phyloP scores from a whole-genome alignment of 345 rosid genomes.

The Mercurialis annua region DNA sequence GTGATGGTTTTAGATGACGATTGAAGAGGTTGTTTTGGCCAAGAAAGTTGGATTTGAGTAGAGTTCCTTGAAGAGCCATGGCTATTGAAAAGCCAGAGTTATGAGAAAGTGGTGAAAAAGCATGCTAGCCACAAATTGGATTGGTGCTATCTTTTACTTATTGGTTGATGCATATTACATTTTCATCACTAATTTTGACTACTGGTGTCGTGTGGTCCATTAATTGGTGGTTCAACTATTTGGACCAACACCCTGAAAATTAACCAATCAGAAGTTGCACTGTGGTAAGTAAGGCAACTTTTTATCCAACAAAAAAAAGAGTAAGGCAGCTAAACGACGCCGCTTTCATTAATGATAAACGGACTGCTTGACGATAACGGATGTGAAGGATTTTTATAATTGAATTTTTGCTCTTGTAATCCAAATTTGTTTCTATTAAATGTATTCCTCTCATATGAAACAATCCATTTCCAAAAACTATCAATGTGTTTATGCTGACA shows the following conservation, averaged over 20 bases:
- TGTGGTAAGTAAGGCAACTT: no score
- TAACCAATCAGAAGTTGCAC: background rate
- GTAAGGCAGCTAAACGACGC: background rate
- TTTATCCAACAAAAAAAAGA: no score
- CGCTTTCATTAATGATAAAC: background rate
- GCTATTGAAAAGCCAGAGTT: background rate
- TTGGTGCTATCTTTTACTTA: constrained; percentile 7
- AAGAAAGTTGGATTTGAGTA: constrained; percentile 39
- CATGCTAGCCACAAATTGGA: constrained; percentile 26
- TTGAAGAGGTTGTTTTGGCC: constrained; percentile 31
- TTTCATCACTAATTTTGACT: background rate
- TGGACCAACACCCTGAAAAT: background rate
- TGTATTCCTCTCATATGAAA: no score
- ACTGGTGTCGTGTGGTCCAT: background rate
- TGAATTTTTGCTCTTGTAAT: no score
- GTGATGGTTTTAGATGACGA: constrained; percentile 32
- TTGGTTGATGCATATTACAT: background rate
- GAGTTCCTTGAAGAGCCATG: constrained; percentile 48
- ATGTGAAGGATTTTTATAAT: no score
- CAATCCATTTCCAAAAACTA: no score
- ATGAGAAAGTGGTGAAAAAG: background rate
- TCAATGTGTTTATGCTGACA: no score
- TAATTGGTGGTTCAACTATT: background rate
- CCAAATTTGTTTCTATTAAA: no score
- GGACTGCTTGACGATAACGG: no score